Conservation (phyloP, 768 basidiomycete genomes). For the Lyophyllum decastes region DNA sequence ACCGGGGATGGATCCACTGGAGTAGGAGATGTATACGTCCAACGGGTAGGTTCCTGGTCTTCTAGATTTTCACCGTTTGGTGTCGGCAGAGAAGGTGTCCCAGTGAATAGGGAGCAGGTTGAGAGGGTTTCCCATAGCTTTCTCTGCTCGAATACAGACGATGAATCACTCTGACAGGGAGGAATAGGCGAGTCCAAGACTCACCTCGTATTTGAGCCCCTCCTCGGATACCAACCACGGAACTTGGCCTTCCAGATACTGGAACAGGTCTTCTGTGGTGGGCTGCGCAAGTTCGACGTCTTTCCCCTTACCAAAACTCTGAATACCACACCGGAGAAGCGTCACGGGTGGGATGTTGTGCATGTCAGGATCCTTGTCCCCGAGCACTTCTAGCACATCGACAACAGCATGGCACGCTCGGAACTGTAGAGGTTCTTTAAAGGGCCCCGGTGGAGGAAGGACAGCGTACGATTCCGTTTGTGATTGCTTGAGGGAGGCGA, state of each 20-base stretch:
- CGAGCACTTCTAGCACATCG: slow-evolving; percentile 34
- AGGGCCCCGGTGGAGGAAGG: slow-evolving; percentile 55
- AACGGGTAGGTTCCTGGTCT: slow-evolving; percentile 27
- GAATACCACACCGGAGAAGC: slow-evolving; percentile 63
- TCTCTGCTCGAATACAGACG: slow-evolving; percentile 27
- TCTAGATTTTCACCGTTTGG: slow-evolving; percentile 21
- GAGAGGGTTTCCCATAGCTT: slow-evolving; percentile 66
- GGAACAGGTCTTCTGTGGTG: slow-evolving; percentile 62
- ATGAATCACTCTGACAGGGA: not conserved
- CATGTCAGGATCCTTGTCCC: slow-evolving; percentile 28
- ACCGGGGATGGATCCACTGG: slow-evolving; percentile 38
- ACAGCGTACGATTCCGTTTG: slow-evolving; percentile 57
- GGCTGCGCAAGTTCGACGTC: slow-evolving; percentile 37
- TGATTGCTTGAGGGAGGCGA: slow-evolving; percentile 53
- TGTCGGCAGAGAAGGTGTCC: slow-evolving; percentile 21
- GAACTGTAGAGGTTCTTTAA: slow-evolving; percentile 48
- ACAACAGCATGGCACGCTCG: slow-evolving; percentile 46
- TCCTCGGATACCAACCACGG: slow-evolving; percentile 58
- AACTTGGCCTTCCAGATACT: slow-evolving; percentile 54
- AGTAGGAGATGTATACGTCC: slow-evolving; percentile 39
- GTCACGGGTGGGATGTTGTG: slow-evolving; percentile 48
- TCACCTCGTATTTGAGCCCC: slow-evolving; percentile 57
- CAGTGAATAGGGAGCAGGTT: slow-evolving; percentile 52
- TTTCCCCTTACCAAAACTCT: slow-evolving; percentile 44
- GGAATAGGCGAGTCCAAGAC: not conserved